Evolutionary conservation across 352 stramenopile species (phyloP).

Genomic region (Phytophthora chlamydospora): DNA sequence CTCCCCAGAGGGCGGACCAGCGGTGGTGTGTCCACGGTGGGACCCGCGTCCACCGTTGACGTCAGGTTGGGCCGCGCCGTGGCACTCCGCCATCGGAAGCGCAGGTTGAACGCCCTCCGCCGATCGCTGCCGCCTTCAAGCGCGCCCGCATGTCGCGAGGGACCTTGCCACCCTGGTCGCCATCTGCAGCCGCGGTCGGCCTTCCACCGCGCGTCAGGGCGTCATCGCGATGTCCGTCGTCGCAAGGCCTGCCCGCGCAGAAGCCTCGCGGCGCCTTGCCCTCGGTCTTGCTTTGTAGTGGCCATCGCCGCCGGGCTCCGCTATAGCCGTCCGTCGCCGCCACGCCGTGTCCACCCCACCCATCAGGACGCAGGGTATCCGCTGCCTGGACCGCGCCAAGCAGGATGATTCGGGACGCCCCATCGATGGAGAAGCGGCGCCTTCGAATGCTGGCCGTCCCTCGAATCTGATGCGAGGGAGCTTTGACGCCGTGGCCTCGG

Average conservation of each 20-base stretch:
- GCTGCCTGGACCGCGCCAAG: not conserved
- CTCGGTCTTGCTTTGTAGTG: not conserved
- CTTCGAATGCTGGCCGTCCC: not conserved
- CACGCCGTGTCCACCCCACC: too few relatives aligned
- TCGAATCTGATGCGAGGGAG: constrained; percentile 24
- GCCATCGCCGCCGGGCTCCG: not conserved
- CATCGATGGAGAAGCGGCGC: constrained; percentile 12
- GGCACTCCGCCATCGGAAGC: constrained; percentile 2
- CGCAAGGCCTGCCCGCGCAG: not conserved
- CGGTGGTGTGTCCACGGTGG: constrained; percentile 13
- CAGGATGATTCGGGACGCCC: constrained; percentile 17
- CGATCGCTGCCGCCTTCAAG: constrained; percentile 17
- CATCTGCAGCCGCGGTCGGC: too few relatives aligned
- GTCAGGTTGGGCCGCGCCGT: not conserved
- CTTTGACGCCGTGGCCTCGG: not conserved
- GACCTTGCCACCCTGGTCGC: constrained; percentile 10
- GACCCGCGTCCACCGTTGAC: constrained; percentile 8
- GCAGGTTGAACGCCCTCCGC: constrained; percentile 19
- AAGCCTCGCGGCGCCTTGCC: not conserved
- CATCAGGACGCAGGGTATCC: not conserved
- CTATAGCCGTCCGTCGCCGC: too few relatives aligned
- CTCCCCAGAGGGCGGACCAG: constrained; percentile 13
- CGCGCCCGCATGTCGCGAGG: constrained; percentile 33
- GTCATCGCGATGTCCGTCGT: not conserved
- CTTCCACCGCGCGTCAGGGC: constrained; percentile 6